A percentile compares a stretch with the other conserved stretches of the same genome.
phyloP scores from a whole-genome alignment of 2,329 filamentous ascomycete genomes.

The Colletotrichum agaves region DNA sequence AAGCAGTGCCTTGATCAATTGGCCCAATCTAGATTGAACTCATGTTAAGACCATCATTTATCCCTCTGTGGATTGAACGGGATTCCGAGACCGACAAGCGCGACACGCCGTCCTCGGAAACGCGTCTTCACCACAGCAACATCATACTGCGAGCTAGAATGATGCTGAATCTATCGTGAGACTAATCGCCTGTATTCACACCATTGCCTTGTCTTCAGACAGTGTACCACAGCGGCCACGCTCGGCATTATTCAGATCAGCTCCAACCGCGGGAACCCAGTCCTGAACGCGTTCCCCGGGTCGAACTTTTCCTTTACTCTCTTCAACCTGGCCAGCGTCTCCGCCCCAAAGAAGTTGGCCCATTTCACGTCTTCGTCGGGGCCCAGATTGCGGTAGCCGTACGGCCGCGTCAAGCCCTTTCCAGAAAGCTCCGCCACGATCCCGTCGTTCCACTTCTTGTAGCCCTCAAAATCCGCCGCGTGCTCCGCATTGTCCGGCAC shows the following conservation, averaged over 20 bases:
- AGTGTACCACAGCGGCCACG: neutral
- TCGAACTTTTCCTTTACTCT: constrained; percentile 35
- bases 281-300: constrained; percentile 34
- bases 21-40: too few species aligned
- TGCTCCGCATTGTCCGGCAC: constrained; percentile 40
- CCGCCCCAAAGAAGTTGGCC: constrained; percentile 44
- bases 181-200: too few species aligned
- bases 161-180: too few species aligned
- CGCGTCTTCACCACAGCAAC: too few species aligned
- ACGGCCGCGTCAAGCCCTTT: constrained; percentile 47
- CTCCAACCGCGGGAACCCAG: constrained; percentile 10
- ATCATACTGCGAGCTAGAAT: too few species aligned
- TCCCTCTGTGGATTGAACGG: too few species aligned
- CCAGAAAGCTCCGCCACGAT: constrained; percentile 43
- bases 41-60: too few species aligned
- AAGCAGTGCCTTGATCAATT: too few species aligned
- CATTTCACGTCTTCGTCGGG: constrained; percentile 40
- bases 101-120: too few species aligned
- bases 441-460: constrained; percentile 39
- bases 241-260: neutral
- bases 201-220: too few species aligned
- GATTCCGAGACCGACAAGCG: too few species aligned
- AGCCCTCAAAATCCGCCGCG: constrained; percentile 41
- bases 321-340: constrained; percentile 39
- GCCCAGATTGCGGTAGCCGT: constrained; percentile 34